Evolutionary conservation across 345 rosid genomes (phyloP).

Genomic region (Punica granatum): DNA sequence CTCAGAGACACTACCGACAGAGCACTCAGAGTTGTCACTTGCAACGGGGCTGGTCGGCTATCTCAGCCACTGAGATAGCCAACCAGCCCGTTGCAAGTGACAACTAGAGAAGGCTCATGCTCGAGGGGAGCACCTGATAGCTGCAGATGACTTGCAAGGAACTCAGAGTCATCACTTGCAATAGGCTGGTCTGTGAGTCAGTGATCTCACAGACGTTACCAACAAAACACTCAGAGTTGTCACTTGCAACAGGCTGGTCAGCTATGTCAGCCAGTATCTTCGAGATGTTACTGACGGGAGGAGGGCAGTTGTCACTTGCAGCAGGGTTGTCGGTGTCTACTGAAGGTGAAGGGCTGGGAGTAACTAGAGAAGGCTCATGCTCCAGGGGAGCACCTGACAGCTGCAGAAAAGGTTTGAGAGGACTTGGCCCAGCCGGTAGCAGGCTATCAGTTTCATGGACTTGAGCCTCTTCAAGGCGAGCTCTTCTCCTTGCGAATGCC

Average conservation of each 20-base stretch:
- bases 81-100: no score
- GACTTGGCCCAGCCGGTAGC: background rate
- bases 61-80: slow-evolving; percentile 46
- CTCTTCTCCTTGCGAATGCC: slow-evolving; percentile 81
- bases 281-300: slow-evolving; percentile 38
- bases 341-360: no score
- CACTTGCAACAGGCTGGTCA: slow-evolving; percentile 29
- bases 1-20: no score
- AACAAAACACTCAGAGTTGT: slow-evolving; percentile 34
- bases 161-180: no score
- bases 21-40: slow-evolving; percentile 34
- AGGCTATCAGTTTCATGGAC: slow-evolving; percentile 17
- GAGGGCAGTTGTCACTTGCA: slow-evolving; percentile 41
- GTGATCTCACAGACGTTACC: no score
- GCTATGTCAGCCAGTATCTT: slow-evolving; percentile 48
- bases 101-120: slow-evolving; percentile 18
- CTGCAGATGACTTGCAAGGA: no score
- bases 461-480: slow-evolving; percentile 35
- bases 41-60: slow-evolving; percentile 32
- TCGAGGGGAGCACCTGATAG: slow-evolving; percentile 28
- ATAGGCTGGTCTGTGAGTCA: no score
- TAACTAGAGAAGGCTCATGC: slow-evolving; percentile 18
- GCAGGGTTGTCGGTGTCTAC: no score
- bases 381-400: slow-evolving; percentile 28
- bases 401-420: slow-evolving; percentile 27